Base-by-base conservation (phyloP, 2,329 filamentous ascomycete species). In the Trichoderma lentiforme region DNA sequence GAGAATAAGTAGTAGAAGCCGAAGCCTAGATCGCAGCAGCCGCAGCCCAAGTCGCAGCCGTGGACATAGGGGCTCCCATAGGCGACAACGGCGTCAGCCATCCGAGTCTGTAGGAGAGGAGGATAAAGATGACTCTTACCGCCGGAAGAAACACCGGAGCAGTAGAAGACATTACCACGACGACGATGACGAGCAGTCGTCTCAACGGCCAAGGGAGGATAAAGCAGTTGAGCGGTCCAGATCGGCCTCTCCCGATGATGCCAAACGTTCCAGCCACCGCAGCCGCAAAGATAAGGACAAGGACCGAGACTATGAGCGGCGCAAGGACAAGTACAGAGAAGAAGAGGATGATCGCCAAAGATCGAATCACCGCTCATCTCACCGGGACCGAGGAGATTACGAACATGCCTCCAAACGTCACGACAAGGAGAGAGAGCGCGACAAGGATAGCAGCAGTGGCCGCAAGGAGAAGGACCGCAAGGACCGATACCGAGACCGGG, bases 191-290 rank as follows among this genome's bases (percentile, higher is more conserved):
- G 86, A 86, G 21, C 83, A 85, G 64, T 83, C 87, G 74, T 64
- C 77, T n/a, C 77, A 79, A 53, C 80, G 80, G 47, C 75, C 81
- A 57, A 80, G 74, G 71, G 79, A 82, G 74, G 82, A 84, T 62
- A 83, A 84, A 74, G 77, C 85, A 75, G 82, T 83, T 14, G 86
- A 89, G 62, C 86, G 87, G 65, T 90, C 90, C 0, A 86, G 91
- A 71, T 93, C 92, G 6, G 85, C 86, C 6, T 93, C 92, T 3
- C 88, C 87, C 1, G 88, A 89, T 14, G 85, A 86, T 11, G 85
- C 86, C 47, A 88, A 86, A 74, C 82, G 86, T 69, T 86, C 88
- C 7, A 85, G 86, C 63, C 88, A 90, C 76, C 88, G 89, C 73
- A 90, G 89, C 75, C 90, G 88, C 66, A 86, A 86, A 74, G 89